Evolutionary conservation across 768 basidiomycete genomes (phyloP), one percentile per base, ranked within the genome.

Genomic region (Leccinum barrowsii): DNA sequence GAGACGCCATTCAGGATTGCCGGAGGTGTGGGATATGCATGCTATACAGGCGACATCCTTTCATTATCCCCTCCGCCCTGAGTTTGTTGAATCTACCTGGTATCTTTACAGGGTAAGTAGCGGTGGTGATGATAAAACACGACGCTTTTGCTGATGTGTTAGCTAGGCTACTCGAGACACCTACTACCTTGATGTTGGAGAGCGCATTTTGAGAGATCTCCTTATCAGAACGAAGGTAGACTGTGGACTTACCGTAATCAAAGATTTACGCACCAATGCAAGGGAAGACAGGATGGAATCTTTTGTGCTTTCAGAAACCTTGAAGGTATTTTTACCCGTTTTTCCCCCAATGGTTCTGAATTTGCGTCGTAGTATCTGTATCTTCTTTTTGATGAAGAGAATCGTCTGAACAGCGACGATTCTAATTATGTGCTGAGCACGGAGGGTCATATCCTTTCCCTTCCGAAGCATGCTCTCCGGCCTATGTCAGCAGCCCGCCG

Each of bases 231-330:
- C 92, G 17, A 90, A 86, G 72, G 92, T 94, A 4, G 80, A 83
- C 11, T 98, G 96, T 70, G 96, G 96, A 2, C 78, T 98, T 48
- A 82, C 89, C 5, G 87, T 91, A 7, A 85, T 98, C 57, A 78
- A 80, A 63, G 90, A 97, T 72, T 80, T 98, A 2, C 79, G 87
- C 44, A 85, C 79, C 30, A 90, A 92, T 63, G 78, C 85, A 65
- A 84, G 83, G 17, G 93, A 95, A 62, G 93, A 98, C 67, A 83
- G 96, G 59, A 98, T 98, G 97, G 97, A 98, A 72, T 93, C 90
- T 5, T 99, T 98, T 71, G 85, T 85, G n/a, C 78, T 98, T 32
- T 94, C 92, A 3, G 95, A 96, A 75, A 94, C 94, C 1, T 75
- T 97, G 50, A 96, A 95, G 81, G 93, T 88, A 59, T 32, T 73